Base-by-base conservation (phyloP, 805 yeast genomes). In the Yarrowia sp. region DNA sequence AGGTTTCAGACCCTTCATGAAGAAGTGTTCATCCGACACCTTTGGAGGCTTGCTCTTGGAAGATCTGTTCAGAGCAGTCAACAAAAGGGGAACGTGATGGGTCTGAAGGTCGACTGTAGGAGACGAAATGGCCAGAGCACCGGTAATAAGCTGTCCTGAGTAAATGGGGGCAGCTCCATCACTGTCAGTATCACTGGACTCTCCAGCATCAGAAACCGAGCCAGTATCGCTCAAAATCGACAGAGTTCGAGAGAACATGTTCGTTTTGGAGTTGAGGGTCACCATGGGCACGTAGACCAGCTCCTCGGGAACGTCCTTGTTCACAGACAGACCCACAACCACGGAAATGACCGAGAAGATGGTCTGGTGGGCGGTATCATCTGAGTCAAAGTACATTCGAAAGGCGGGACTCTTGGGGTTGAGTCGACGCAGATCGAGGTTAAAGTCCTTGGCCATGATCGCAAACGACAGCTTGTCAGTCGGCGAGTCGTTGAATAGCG, bases 341-440 rank as follows among this genome's bases (percentile, higher is more conserved):
- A 78, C 58, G 3, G 81, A 76, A 15, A 78, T 74, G 3, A 77
- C 71, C 12, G 79, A 72, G 56, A 78, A 70, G 11, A 79, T 73
- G 10, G 79, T 76, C 72, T 80, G 83, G 70, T 80, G 83, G 4
- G 82, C 82, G n/a, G 73, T 69, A 48, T 78, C 81, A 22, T 70
- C 73, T 3, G 71, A 70, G 9, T 73, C 73, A 70, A 78, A 80
- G 46, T 75, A 70, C 70, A 80, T 73, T 70, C 78, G 75, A 72
- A 80, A 81, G 1, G 81, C 82, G 11, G 82, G 80, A 63, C 77
- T 77, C 43, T 73, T 71, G 8, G 82, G 76, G 69, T 77, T 80
- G 71, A 80, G 75, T 5, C 82, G 74, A 56, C 82, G 73, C 32
- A 80, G 56, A 64, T 79, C 81, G 46, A 80, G 69, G 15, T 74